A percentile compares a stretch with the other conserved stretches of the same genome.
Evolutionary conservation across 257 asterid genomes (phyloP).

Genomic region (Solanum neorickii): DNA sequence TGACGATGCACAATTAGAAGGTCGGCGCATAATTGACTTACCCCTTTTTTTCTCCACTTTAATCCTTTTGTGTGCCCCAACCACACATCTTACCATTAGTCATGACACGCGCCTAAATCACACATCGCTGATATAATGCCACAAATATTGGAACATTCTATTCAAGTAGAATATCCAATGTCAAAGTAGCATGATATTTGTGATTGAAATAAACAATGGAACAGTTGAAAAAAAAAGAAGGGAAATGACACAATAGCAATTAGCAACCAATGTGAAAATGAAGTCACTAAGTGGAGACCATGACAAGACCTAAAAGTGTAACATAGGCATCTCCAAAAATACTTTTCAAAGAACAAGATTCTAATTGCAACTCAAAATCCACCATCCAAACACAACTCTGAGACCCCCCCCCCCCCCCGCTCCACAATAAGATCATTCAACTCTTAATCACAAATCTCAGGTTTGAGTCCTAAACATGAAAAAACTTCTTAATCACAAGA

Average conservation of each 20-base stretch:
- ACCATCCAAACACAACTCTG: not conserved
- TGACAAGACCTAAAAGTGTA: slow-evolving; percentile 6
- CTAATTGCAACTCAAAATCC: not conserved
- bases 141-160: not conserved
- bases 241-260: not conserved
- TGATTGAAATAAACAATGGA: not conserved
- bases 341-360: not conserved
- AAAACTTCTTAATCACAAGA: not conserved
- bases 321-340: not conserved
- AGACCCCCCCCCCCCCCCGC: not conserved
- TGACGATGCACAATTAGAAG: not conserved
- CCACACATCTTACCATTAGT: not conserved
- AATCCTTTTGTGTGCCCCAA: not conserved
- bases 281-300: not conserved
- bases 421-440: not conserved
- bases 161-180: not conserved
- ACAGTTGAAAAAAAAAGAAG: not conserved
- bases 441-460: no score
- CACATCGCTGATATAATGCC: not conserved
- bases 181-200: not conserved
- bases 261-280: not conserved
- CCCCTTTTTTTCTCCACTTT: not conserved
- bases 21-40: not conserved
- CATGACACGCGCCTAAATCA: not conserved
- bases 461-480: not conserved